Percentiles rank a stretch among this genome's conserved stretches.
Conservation (phyloP, 441 rosid genomes). For the Metrosideros polymorpha region DNA sequence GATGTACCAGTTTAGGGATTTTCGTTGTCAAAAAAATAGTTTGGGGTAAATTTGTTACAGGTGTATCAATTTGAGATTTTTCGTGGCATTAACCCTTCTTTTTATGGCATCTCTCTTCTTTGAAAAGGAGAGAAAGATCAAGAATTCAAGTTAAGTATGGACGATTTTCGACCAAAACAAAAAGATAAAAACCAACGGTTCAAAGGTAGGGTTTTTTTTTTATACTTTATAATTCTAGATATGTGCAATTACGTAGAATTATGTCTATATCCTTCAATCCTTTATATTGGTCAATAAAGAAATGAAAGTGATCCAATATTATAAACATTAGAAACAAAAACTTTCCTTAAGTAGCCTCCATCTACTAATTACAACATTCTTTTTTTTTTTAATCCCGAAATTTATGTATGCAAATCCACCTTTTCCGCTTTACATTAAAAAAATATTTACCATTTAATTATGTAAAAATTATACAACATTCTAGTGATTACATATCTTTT, state of each 20-base stretch:
- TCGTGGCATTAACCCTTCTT: too few species aligned
- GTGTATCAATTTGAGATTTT: too few species aligned
- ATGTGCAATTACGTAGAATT: background rate
- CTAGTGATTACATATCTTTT: background rate
- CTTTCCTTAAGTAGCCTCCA: background rate
- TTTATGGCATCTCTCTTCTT: background rate
- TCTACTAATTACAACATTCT: background rate
- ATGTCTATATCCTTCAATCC: background rate
- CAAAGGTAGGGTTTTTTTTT: background rate
- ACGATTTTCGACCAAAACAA: background rate
- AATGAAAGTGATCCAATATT: background rate
- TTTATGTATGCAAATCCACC: background rate
- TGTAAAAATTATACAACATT: background rate
- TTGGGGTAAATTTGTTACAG: too few species aligned
- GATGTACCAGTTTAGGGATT: too few species aligned
- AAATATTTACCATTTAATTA: background rate
- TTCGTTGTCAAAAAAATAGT: too few species aligned
- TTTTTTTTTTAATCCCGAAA: background rate
- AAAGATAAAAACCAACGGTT: background rate
- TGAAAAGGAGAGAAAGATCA: background rate
- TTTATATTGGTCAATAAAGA: background rate
- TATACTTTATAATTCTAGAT: background rate
- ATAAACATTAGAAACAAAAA: background rate
- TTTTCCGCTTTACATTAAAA: background rate
- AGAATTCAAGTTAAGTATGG: background rate